A percentile compares a stretch with the other conserved stretches of the same genome.
Conservation (phyloP, 2,329 filamentous ascomycete species). For the Colletotrichum shisoi region DNA sequence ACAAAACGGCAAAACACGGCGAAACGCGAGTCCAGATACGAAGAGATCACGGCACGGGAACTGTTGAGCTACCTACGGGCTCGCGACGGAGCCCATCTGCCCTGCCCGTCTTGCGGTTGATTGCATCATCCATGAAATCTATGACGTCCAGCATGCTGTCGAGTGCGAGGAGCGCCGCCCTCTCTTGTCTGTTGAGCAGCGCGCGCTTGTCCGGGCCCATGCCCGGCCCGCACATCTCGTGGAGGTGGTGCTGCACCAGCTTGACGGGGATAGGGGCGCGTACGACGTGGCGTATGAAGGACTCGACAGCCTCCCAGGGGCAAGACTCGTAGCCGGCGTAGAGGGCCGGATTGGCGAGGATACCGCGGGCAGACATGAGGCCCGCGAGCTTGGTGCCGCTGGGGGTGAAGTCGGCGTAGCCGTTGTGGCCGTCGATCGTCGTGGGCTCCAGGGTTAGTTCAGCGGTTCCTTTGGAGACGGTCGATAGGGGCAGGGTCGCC, state of each 20-base stretch:
- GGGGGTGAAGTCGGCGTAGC: slow-evolving; percentile 42
- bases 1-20: background rate
- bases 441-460: background rate
- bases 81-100: slow-evolving; percentile 29
- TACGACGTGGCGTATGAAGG: slow-evolving; percentile 67
- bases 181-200: slow-evolving; percentile 65
- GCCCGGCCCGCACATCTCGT: slow-evolving; percentile 70
- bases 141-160: slow-evolving; percentile 65
- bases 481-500: slow-evolving; percentile 55
- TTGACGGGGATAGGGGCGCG: slow-evolving; percentile 68
- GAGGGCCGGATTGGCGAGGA: slow-evolving; percentile 72
- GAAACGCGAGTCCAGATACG: background rate
- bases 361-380: slow-evolving; percentile 74
- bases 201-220: slow-evolving; percentile 61
- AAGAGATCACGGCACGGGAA: slow-evolving; percentile 13
- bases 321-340: slow-evolving; percentile 66
- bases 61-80: slow-evolving; percentile 19
- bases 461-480: slow-evolving; percentile 39
- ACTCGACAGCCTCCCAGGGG: slow-evolving; percentile 69
- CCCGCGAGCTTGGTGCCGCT: slow-evolving; percentile 63
- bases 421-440: slow-evolving; percentile 9
- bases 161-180: slow-evolving; percentile 58
- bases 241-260: slow-evolving; percentile 70
- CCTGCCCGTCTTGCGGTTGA: slow-evolving; percentile 44
- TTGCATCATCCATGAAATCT: slow-evolving; percentile 66